Evolutionary conservation across 129 eudicot genomes (phyloP).

Genomic region (Glebionis coronaria): DNA sequence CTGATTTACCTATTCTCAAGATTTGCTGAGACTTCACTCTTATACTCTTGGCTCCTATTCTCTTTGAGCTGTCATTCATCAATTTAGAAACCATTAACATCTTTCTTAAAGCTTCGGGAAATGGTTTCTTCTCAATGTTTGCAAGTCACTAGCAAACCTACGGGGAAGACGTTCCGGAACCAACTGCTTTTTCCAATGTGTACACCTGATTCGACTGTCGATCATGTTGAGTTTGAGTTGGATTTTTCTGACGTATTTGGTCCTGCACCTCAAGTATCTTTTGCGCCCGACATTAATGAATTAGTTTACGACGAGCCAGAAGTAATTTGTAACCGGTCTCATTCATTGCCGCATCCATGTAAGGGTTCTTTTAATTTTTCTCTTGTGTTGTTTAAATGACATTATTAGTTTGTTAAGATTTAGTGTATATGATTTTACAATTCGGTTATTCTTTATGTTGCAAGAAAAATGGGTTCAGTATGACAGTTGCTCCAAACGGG

Average conservation of each 20-base stretch:
- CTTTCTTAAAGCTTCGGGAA: conserved; percentile 12
- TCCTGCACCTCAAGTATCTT: conserved; percentile 39
- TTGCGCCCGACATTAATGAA: conserved; percentile 31
- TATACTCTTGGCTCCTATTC: conserved; percentile 26
- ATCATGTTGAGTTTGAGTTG: conserved; percentile 53
- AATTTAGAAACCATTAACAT: conserved; percentile 20
- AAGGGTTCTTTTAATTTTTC: no score
- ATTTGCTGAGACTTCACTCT: conserved; percentile 35
- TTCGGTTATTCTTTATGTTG: no score
- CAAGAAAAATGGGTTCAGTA: no score
- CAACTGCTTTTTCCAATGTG: conserved; percentile 30
- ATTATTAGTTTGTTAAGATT: no score
- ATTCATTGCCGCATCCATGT: conserved; percentile 71
- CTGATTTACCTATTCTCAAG: conserved; percentile 41
- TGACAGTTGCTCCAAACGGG: no score
- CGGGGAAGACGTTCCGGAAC: conserved; percentile 34
- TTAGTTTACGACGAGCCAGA: conserved; percentile 50
- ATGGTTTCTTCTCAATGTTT: conserved; percentile 60
- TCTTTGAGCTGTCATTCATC: conserved; percentile 38
- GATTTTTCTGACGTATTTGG: conserved; percentile 71
- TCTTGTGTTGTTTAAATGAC: no score
- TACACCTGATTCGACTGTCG: conserved; percentile 30
- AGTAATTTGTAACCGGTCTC: conserved; percentile 54
- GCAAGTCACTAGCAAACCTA: conserved; percentile 24
- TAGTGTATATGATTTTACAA: no score